Evolutionary conservation across 177 flowering plant species (phyloP).

Genomic region (Vitis hybrid): DNA sequence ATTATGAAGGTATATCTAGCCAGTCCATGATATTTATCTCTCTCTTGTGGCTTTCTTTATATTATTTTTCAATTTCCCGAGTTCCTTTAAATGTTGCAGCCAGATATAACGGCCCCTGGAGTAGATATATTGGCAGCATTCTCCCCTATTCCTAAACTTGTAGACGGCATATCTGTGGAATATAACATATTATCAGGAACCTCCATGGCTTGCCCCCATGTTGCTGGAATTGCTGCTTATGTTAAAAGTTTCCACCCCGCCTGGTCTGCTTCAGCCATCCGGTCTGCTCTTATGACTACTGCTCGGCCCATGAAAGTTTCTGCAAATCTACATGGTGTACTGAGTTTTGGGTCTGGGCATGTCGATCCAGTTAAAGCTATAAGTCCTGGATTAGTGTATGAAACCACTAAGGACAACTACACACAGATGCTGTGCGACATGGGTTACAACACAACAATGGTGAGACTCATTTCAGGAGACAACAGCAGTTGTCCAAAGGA

Average conservation of each 20-base stretch:
- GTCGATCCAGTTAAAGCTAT: constrained; percentile 30
- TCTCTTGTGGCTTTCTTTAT: too few relatives aligned
- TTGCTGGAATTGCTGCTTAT: constrained; percentile 38
- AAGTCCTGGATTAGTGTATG: constrained; percentile 40
- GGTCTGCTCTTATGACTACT: constrained; percentile 43
- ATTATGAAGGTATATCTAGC: constrained; percentile 33
- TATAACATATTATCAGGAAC: constrained; percentile 41
- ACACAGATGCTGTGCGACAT: constrained; percentile 23
- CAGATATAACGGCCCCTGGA: constrained; percentile 43
- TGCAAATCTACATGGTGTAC: constrained; percentile 14
- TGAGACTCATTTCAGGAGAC: constrained; percentile 18
- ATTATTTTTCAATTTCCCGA: background rate
- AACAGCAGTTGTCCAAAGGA: constrained; percentile 21
- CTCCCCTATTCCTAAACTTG: background rate
- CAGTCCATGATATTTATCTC: too few relatives aligned
- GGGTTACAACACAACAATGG: background rate
- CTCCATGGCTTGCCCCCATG: constrained; percentile 55
- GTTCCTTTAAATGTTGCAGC: constrained; percentile 18
- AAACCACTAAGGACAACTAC: constrained; percentile 19
- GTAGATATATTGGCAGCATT: constrained; percentile 36
- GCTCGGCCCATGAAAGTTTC: constrained; percentile 22
- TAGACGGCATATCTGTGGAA: constrained; percentile 7
- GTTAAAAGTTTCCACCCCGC: constrained; percentile 28
- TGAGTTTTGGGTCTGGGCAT: constrained; percentile 36
- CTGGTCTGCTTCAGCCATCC: constrained; percentile 44